A percentile compares a stretch with the other conserved stretches of the same genome.
phyloP scores from a whole-genome alignment of 306 rosid species.

The Trifolium pratense region DNA sequence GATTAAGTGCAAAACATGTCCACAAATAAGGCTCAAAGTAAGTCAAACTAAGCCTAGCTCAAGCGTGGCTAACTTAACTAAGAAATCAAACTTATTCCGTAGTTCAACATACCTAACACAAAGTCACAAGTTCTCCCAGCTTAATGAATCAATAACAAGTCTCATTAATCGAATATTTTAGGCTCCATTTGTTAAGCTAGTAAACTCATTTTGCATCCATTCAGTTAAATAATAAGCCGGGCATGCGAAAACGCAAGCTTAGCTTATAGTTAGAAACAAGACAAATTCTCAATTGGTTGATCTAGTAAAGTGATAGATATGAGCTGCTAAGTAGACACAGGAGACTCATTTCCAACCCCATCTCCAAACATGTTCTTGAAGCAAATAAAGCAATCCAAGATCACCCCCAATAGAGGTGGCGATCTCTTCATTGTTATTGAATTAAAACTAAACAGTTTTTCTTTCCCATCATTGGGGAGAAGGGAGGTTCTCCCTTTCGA shows the following conservation, averaged over 20 bases:
- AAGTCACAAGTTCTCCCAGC: background rate
- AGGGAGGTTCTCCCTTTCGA: background rate
- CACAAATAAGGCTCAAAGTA: background rate
- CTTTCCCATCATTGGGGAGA: constrained; percentile 10
- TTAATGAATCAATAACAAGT: background rate
- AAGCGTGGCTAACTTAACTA: background rate
- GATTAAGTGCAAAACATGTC: background rate
- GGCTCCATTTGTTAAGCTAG: background rate
- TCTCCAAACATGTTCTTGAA: constrained; percentile 12
- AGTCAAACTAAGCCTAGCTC: background rate
- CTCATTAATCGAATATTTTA: background rate
- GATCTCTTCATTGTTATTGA: background rate
- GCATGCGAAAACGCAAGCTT: background rate
- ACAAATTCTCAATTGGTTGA: background rate
- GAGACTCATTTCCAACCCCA: background rate
- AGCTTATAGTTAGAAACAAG: background rate
- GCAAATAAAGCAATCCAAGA: constrained; percentile 1
- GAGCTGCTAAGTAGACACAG: background rate
- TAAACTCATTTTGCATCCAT: background rate
- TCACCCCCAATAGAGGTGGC: constrained; percentile 1
- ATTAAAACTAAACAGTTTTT: background rate
- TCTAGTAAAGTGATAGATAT: background rate
- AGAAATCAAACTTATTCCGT: background rate
- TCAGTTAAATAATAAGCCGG: background rate
- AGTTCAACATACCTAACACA: background rate